Conservation (phyloP, 768 basidiomycete genomes). For the Russula sp. region DNA sequence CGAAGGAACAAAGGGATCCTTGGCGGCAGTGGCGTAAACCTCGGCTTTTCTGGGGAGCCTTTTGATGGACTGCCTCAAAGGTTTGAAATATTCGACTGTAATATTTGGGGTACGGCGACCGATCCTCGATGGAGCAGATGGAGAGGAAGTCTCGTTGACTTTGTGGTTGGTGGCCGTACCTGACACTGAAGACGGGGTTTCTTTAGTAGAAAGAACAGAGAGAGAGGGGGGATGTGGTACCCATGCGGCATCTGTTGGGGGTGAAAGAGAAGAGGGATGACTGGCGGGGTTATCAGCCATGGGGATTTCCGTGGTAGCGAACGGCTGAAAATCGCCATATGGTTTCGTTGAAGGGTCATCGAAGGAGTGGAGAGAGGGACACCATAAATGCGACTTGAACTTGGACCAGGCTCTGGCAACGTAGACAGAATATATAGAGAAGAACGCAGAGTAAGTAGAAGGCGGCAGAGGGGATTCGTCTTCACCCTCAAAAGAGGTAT, state of each 20-base stretch:
- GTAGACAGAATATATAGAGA: conserved; percentile 37
- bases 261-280: no score
- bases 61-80: conserved; percentile 69
- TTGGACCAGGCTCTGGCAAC: conserved; percentile 35
- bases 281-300: neutral
- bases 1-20: conserved; percentile 45
- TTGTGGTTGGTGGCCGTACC: conserved; percentile 28
- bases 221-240: no score
- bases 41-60: conserved; percentile 62
- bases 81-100: conserved; percentile 75
- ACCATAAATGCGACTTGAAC: conserved; percentile 38
- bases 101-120: conserved; percentile 28
- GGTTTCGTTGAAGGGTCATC: conserved; percentile 30
- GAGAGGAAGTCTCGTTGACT: conserved; percentile 23
- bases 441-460: conserved; percentile 70
- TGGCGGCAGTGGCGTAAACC: conserved; percentile 53
- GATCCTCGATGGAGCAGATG: conserved; percentile 12
- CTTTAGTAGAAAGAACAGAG: no score
- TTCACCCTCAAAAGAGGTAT: conserved; percentile 34
- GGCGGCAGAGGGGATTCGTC: conserved; percentile 34
- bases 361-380: conserved; percentile 46
- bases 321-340: neutral
- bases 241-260: no score
- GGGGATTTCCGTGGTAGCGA: neutral
- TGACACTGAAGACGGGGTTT: neutral